Percentiles rank a stretch among this genome's conserved stretches.
phyloP scores from a whole-genome alignment of 345 rosid species.

The Turritis glabra region DNA sequence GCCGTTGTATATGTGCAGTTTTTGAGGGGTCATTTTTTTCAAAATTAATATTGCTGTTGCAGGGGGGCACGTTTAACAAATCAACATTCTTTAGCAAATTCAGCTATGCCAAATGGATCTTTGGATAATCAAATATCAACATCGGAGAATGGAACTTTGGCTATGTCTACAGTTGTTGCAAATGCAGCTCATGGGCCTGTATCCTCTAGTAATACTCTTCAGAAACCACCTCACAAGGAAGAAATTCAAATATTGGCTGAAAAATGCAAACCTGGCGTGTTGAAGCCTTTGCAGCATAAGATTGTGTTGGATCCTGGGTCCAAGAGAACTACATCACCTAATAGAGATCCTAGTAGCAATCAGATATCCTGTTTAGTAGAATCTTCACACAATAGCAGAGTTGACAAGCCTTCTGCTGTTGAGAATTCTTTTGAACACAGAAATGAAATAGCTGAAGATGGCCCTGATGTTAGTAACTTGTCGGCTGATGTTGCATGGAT shows the following conservation, averaged over 20 bases:
- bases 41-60: not conserved
- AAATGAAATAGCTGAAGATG: constrained; percentile 17
- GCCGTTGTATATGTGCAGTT: not conserved
- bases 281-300: constrained; percentile 23
- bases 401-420: constrained; percentile 24
- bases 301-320: constrained; percentile 29
- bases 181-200: constrained; percentile 32
- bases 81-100: constrained; percentile 40
- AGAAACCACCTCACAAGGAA: constrained; percentile 43
- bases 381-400: constrained; percentile 35
- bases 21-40: not conserved
- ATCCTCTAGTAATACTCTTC: constrained; percentile 22
- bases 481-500: constrained; percentile 41
- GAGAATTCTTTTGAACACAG: constrained; percentile 27
- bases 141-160: constrained; percentile 33
- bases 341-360: constrained; percentile 20
- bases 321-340: constrained; percentile 27
- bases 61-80: constrained; percentile 64
- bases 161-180: constrained; percentile 40
- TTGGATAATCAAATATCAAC: constrained; percentile 49
- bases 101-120: constrained; percentile 52
- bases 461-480: constrained; percentile 33
- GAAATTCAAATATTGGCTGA: constrained; percentile 7
- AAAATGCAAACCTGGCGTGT: constrained; percentile 12
- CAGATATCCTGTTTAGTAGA: constrained; percentile 31